Conservation (phyloP, 169 alveolate species). For the Plasmodium knowlesi region DNA sequence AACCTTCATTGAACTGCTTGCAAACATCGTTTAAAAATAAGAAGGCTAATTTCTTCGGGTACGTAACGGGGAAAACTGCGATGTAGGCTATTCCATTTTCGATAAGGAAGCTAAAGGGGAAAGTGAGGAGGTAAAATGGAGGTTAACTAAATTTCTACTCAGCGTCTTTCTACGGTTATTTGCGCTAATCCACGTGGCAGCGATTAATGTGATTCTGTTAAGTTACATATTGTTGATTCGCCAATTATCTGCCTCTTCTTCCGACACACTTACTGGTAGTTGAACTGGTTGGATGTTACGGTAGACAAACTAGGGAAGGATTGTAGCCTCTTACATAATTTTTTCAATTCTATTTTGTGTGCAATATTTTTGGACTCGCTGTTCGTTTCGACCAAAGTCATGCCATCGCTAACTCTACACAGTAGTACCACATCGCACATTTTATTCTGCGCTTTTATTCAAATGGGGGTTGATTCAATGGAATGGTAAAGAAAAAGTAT, state of each 20-base stretch:
- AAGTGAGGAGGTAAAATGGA: not conserved
- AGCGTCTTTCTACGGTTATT: not conserved
- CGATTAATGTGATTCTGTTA: not conserved
- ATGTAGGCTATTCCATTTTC: conserved; percentile 85
- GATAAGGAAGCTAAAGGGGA: conserved; percentile 77
- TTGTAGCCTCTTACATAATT: conserved; percentile 59
- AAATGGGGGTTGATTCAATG: not conserved
- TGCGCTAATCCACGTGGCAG: not conserved
- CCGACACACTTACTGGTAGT: conserved; percentile 58
- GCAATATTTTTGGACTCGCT: conserved; percentile 68
- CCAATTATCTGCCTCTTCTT: not conserved
- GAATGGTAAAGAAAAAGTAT: not conserved
- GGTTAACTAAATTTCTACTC: not conserved
- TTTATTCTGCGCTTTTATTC: not conserved
- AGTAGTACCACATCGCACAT: conserved; percentile 84
- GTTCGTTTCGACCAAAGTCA: conserved; percentile 82
- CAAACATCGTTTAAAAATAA: conserved; percentile 82
- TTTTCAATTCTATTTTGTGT: conserved; percentile 71
- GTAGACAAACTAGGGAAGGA: conserved; percentile 68
- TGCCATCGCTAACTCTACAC: conserved; percentile 85
- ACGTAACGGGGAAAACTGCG: conserved; percentile 76
- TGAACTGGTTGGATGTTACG: conserved; percentile 61
- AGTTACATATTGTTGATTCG: not conserved
- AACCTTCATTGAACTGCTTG: conserved; percentile 80
- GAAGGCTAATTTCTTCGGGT: conserved; percentile 84